phyloP scores from a whole-genome alignment of 306 rosid genomes.

The Sesbania bispinosa region DNA sequence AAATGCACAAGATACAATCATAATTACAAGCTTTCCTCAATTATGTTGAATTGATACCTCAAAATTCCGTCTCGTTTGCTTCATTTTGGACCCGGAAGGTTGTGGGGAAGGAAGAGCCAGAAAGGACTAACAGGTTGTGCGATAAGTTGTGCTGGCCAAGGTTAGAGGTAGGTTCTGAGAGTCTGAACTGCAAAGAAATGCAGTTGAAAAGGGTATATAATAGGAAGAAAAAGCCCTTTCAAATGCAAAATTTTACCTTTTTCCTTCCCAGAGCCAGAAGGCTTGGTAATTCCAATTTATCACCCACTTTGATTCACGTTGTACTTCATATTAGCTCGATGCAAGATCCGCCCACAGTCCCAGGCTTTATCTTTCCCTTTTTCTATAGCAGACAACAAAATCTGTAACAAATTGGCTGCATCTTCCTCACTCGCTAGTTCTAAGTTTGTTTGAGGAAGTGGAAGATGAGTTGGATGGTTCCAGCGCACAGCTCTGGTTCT shows the following conservation, averaged over 20 bases:
- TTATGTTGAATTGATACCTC: constrained; percentile 1
- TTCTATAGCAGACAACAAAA: constrained; percentile 54
- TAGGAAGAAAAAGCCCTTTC: neutral
- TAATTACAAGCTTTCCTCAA: neutral
- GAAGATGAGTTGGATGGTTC: constrained; percentile 72
- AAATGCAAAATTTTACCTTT: neutral
- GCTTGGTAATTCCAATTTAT: neutral
- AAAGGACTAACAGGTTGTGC: neutral
- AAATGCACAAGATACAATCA: neutral
- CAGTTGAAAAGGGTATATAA: neutral
- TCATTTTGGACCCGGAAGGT: neutral
- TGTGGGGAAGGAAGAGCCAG: neutral
- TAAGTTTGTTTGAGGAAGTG: constrained; percentile 74
- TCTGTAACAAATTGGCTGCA: constrained; percentile 54
- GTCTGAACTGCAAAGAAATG: neutral
- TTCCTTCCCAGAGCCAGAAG: neutral
- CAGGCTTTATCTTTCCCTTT: constrained; percentile 62
- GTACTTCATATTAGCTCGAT: constrained; percentile 52
- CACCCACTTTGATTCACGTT: neutral
- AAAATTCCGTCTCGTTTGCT: neutral
- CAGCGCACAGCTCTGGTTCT: constrained; percentile 45
- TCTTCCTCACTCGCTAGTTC: constrained; percentile 59
- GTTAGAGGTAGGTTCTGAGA: neutral
- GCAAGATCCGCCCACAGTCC: constrained; percentile 73
- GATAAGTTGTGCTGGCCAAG: neutral